These are phyloP conservation scores for Aspergillus quadrilineatus DNA, from an alignment of 2,329 filamentous ascomycete genomes.

Conservation along the genomic window DNA sequence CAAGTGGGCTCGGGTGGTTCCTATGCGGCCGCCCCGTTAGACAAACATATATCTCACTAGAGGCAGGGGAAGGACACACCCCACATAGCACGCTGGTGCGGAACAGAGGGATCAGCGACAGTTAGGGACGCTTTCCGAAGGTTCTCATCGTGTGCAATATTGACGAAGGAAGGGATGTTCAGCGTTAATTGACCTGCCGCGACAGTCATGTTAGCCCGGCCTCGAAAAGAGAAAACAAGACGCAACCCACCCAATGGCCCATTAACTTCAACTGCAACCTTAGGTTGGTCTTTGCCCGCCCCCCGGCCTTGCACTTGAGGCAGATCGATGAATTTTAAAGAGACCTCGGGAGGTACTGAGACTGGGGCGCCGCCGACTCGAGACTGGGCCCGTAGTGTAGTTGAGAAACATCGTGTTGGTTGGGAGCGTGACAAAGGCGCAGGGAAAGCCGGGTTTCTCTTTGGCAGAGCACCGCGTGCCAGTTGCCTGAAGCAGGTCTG, in stretches of 20 bases:
- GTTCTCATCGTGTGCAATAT: slow-evolving; percentile 65
- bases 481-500: slow-evolving; percentile 61
- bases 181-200: slow-evolving; percentile 69
- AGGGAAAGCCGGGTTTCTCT: slow-evolving; percentile 65
- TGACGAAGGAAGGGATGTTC: slow-evolving; percentile 75
- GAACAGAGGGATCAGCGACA: slow-evolving; percentile 66
- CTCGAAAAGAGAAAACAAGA: neutral
- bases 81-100: slow-evolving; percentile 92
- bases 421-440: slow-evolving; percentile 61
- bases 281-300: slow-evolving; percentile 61
- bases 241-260: slow-evolving; percentile 68
- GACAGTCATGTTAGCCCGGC: slow-evolving; percentile 13
- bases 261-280: slow-evolving; percentile 67
- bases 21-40: slow-evolving; percentile 48
- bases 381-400: slow-evolving; percentile 64
- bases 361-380: slow-evolving; percentile 84
- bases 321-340: slow-evolving; percentile 66
- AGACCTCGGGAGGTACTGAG: slow-evolving; percentile 79
- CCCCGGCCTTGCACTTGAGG: slow-evolving; percentile 59
- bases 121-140: slow-evolving; percentile 65
- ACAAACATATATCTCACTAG: slow-evolving; percentile 3
- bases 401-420: slow-evolving; percentile 64
- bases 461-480: slow-evolving; percentile 47
- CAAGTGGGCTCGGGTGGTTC: slow-evolving; percentile 85
- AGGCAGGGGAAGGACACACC: slow-evolving; percentile 55